Evolutionary conservation across 108 stramenopile genomes (phyloP), one percentile per base, ranked within the genome.

Genomic region (Thalassiosira profunda): DNA sequence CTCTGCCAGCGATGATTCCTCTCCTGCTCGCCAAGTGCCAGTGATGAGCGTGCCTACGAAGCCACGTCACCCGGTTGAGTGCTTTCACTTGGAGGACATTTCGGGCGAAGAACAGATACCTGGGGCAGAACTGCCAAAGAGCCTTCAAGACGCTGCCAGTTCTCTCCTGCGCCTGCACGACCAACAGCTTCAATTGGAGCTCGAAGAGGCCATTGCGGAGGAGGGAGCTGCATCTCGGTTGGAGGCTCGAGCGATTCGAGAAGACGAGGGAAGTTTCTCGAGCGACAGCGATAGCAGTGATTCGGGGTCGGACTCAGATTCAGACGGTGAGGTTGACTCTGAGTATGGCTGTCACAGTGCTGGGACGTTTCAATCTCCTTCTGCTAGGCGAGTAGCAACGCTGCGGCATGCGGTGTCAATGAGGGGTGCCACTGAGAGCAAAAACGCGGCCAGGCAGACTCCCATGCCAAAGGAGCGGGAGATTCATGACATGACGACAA

Each of bases 1-100:
- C 67, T 98, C 97, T 48, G 58, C 49, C 8, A 26, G 36, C 4
- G 59, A 70, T 25, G 69, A 95, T 15, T 93, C 92, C 2, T n/a
- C n/a, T n/a, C n/a, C n/a, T n/a, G n/a, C n/a, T n/a, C n/a, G n/a
- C n/a, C n/a, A n/a, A n/a, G 97, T 96, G 9, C 63, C 92, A 26
- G 41, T 43, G 24, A 6, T 70, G 33, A 58, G 44, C 26, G 68
- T 70, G 43, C 57, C 68, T 0, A 58, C 68, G 5, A 23, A 47
- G 29, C 57, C 68, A 8, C 56, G 68, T 2, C 57, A 58, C 38
- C 57, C 45, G 10, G 68, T 70, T 7, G 47, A 58, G 21, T 56
- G 58, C 15, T 34, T 70, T 21, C 29, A 49, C 48, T 30, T 79
- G 15, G 72, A 64, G 57, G 55, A 72, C 18, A 37, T 63, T 15